phyloP scores from a whole-genome alignment of 192 early-diverging fungal genomes.

The Glomus cerebriforme region DNA sequence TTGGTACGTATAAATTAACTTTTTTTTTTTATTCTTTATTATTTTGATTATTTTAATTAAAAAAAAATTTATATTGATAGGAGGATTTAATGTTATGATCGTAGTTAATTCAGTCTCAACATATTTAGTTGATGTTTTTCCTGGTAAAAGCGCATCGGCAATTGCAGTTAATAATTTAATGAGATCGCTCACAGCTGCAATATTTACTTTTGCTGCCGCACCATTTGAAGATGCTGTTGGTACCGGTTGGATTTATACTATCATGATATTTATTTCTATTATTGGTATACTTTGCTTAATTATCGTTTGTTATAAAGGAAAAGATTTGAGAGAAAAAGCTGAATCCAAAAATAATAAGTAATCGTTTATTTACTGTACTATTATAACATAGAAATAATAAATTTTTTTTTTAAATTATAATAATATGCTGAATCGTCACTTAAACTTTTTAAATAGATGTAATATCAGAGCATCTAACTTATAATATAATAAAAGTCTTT shows the following conservation, averaged over 20 bases:
- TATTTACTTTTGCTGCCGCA: not conserved
- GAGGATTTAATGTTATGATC: not conserved
- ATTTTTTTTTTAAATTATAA: too few species aligned
- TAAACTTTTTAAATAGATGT: too few species aligned
- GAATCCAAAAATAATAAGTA: too few species aligned
- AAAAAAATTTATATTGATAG: not conserved
- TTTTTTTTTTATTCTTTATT: too few species aligned
- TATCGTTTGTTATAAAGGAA: not conserved
- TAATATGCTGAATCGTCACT: too few species aligned
- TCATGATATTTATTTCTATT: not conserved
- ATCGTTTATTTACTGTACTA: too few species aligned
- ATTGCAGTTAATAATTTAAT: constrained; percentile 13
- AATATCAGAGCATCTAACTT: too few species aligned
- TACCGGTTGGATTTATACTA: constrained; percentile 1
- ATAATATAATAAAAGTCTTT: too few species aligned
- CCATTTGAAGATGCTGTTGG: not conserved
- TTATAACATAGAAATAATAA: too few species aligned
- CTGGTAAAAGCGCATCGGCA: constrained; percentile 3
- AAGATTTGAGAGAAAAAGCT: not conserved
- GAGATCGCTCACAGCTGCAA: not conserved
- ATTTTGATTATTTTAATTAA: not conserved
- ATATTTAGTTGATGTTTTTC: constrained; percentile 26
- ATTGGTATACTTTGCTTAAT: not conserved
- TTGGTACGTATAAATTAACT: not conserved
- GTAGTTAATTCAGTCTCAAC: not conserved